Conservation (phyloP, 2,329 filamentous ascomycete species). For the Sarocladium kiliense region DNA sequence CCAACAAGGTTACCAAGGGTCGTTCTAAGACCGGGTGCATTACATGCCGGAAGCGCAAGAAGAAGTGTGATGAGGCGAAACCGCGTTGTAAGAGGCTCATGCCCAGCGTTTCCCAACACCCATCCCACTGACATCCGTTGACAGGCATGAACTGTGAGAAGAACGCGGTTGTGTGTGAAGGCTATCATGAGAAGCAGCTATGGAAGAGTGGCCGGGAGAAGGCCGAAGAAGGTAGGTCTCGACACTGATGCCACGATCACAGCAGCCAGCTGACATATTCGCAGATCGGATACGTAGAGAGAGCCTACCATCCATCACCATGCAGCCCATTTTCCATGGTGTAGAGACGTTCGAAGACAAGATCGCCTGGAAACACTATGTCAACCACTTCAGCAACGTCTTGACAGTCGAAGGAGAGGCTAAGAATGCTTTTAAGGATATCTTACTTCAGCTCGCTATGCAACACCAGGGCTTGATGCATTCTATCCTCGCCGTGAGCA, state of each 20-base stretch:
- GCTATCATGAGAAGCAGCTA: constrained; percentile 78
- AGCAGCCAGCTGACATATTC: not conserved
- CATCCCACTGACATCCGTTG: constrained; percentile 10
- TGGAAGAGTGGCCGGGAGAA: constrained; percentile 84
- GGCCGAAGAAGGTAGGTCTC: constrained; percentile 57
- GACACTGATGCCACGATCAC: not conserved
- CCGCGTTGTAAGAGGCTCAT: constrained; percentile 51
- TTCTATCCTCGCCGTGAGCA: constrained; percentile 77
- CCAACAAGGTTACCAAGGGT: constrained; percentile 72
- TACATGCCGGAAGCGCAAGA: constrained; percentile 63
- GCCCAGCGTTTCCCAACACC: constrained; percentile 15
- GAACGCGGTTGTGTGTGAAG: constrained; percentile 87
- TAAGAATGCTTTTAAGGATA: constrained; percentile 80
- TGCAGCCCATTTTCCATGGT: constrained; percentile 68
- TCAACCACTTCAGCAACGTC: constrained; percentile 71
- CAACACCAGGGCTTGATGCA: constrained; percentile 83
- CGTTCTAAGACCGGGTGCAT: constrained; percentile 65
- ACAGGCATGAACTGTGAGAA: constrained; percentile 84
- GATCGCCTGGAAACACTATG: constrained; percentile 79
- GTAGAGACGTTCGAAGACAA: constrained; percentile 77
- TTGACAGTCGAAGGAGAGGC: constrained; percentile 77
- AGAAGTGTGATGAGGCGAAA: constrained; percentile 68
- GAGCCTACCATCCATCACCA: constrained; percentile 46
- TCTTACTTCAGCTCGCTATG: constrained; percentile 76
- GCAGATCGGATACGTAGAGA: constrained; percentile 46